phyloP scores from a whole-genome alignment of 108 stramenopile genomes.

The Discostella stelligeroides region DNA sequence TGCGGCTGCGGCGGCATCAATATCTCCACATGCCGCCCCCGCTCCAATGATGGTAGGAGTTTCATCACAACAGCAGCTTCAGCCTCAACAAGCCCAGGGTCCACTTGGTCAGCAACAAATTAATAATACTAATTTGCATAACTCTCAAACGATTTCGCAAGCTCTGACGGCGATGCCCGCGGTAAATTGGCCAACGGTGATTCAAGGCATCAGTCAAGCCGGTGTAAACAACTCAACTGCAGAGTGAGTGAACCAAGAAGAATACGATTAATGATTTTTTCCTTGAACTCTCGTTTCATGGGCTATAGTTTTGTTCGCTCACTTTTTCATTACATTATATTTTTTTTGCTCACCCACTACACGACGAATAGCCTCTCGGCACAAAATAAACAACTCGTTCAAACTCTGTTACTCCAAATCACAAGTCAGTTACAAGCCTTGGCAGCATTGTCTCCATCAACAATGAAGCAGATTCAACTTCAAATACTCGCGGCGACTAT shows the following conservation, averaged over 20 bases:
- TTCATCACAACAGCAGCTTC: not conserved
- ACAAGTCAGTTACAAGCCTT: constrained; percentile 21
- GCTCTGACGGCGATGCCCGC: not conserved
- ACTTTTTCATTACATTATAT: not conserved
- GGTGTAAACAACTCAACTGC: not conserved
- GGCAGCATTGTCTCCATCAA: constrained; percentile 19
- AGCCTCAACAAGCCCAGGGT: too few species aligned
- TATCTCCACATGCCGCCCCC: constrained; percentile 10
- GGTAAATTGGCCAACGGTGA: constrained; percentile 7
- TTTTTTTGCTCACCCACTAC: not conserved
- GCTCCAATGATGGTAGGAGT: not conserved
- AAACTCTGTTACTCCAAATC: constrained; percentile 23
- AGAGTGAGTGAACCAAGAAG: not conserved
- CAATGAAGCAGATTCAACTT: constrained; percentile 15
- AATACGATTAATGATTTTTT: not conserved
- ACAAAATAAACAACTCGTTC: constrained; percentile 17
- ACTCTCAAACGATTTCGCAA: not conserved
- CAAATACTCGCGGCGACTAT: constrained; percentile 19
- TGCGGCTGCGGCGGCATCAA: constrained; percentile 28
- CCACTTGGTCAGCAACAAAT: constrained; percentile 1
- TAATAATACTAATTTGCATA: not conserved
- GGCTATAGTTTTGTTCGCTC: too few species aligned
- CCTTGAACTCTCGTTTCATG: not conserved
- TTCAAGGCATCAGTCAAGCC: not conserved
- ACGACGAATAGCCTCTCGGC: not conserved